Evolutionary conservation across 495 filamentous ascomycete genomes (phyloP).

Genomic region (Penicillium coprophilum): DNA sequence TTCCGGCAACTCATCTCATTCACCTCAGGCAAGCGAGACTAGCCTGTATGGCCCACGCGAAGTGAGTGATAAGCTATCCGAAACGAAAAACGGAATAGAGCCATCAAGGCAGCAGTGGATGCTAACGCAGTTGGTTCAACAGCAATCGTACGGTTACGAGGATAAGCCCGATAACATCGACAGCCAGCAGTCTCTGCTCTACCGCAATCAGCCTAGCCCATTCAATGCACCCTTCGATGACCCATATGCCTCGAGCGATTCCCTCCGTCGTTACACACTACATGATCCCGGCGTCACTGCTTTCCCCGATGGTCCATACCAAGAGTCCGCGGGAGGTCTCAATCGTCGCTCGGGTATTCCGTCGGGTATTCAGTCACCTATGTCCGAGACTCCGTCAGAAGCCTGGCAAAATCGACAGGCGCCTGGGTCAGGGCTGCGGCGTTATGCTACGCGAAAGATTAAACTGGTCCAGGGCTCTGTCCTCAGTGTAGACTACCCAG

Average conservation of each 20-base stretch:
- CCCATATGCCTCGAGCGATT: conserved; percentile 61
- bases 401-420: conserved; percentile 81
- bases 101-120: not conserved
- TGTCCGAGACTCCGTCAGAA: conserved; percentile 53
- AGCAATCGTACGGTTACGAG: conserved; percentile 31
- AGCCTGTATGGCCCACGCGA: conserved; percentile 22
- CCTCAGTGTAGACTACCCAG: conserved; percentile 94
- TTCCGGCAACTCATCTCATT: conserved; percentile 23
- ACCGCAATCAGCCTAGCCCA: conserved; percentile 54
- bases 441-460: conserved; percentile 90
- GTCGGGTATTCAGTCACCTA: conserved; percentile 18
- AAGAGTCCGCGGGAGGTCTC: conserved; percentile 52
- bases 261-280: conserved; percentile 38
- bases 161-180: conserved; percentile 31
- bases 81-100: not conserved
- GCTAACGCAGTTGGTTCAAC: conserved; percentile 11
- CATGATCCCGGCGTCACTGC: conserved; percentile 36
- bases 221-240: conserved; percentile 68
- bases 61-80: not conserved
- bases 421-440: conserved; percentile 68
- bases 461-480: conserved; percentile 95
- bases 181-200: conserved; percentile 30
- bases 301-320: conserved; percentile 49
- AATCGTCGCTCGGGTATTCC: conserved; percentile 20
- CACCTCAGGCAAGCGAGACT: conserved; percentile 24